Evolutionary conservation across 352 stramenopile species (phyloP), one percentile per base, ranked within the genome.

Genomic region (Globisporangium takayamanum): DNA sequence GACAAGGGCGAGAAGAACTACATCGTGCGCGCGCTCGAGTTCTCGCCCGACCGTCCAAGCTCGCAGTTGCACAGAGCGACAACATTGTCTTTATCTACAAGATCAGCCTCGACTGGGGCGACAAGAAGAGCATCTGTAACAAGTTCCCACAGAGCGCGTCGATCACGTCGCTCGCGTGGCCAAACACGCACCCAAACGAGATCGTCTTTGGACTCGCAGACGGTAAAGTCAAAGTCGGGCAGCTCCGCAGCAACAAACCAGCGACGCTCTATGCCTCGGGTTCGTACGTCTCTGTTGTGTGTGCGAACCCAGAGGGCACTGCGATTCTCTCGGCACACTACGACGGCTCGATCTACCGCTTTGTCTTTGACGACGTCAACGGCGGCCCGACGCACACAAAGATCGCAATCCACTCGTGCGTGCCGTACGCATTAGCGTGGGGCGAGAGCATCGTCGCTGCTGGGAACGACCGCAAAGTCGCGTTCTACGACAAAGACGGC

Each of bases 11-110:
- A 93, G 56, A 98, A 97, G 69, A 98, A 97, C 66, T 98, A 98
- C 70, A 63, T 97, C 52, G 92, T 98, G 51, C 82, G 88, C 11
- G 78, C 78, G 41, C 88, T 98, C 45, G 84, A 75, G 59, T 98
- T 98, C 67, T 97, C 88, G 22, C 92, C 94, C 26, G 89, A 98
- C 62, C 84, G 42, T 87, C 84, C 67, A 97, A 97, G 67, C 86
- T 98, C 36, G 94, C 94, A 26, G 84, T 98, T n/a, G 94, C 94
- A 1, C 94, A 98, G 72, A 96, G 78, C 65, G 94, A 98, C 77
- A 97, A 97, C 72, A 98, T 98, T 57, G 87, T 98, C 6, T 98
- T 98, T 66, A 92, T 98, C 53, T 98, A 98, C 76, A 98, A 98
- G 72, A 88, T 97, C 49, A 88, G 93, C 0, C 57, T 96, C 26